Evolutionary conservation across 2,329 filamentous ascomycete species (phyloP), one percentile per base, ranked within the genome.

Genomic region (Phyllosticta citribraziliensis): DNA sequence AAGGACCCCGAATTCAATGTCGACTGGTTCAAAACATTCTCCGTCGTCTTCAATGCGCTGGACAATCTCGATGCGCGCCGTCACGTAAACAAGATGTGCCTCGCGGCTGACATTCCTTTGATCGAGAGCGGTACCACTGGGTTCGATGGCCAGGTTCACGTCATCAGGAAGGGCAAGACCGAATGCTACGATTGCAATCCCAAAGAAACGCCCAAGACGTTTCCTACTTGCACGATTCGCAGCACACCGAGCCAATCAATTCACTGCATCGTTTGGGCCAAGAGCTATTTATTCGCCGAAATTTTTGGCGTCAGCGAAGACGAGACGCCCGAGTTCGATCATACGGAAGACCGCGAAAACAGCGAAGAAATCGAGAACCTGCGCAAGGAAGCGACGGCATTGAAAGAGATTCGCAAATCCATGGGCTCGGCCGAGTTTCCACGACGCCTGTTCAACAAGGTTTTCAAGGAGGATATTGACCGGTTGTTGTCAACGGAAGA

Each of bases 201-300:
- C 2, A 99, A 99, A 74, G 88, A 93, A 63, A 85, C 88, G 1
- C 93, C 93, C 5, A 97, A 96, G 73, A 88, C 88, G 1, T 97
- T 95, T 70, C 92, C 94, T 1, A 92, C 97, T 52, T 99, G 94
- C 77, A 99, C 94, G 1, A 97, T 99, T 68, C 85, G 94, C 72
- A 97, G 91, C 73, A 99, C 92, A 0, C 94, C 94, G 0, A 96
- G 89, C 66, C 93, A 97, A 69, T 90, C 93, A 0, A 97, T 99
- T 52, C 94, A 99, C 75, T 97, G 94, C 77, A 99, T 99, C 64
- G 93, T 99, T 2, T 99, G 94, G 94, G 93, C 84, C 20, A 99
- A 97, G 77, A 96, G 91, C 72, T 99, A 97, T 73, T 81, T 99
- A 9, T 83, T 99, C 63, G 94, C 91, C 66, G 94, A 99, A 73